Percentiles rank a stretch among this genome's conserved stretches.
These are phyloP conservation scores for Wickerhamiella siamensis DNA, from an alignment of 805 yeast species.

Conservation along the genomic window DNA sequence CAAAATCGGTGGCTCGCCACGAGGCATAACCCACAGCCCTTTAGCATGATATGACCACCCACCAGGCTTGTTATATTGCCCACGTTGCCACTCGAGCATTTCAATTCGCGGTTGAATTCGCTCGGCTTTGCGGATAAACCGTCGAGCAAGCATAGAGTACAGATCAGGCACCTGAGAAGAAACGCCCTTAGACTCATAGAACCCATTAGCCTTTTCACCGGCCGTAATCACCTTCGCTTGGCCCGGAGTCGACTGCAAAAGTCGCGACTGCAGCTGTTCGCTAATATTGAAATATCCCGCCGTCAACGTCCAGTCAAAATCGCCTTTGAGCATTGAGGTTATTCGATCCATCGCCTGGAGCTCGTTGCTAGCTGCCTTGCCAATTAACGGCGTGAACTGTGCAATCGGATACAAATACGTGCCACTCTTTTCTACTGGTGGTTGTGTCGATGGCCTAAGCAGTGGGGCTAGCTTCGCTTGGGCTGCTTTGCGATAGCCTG, in stretches of 20 bases:
- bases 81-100: conserved; percentile 75
- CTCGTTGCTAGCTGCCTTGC: conserved; percentile 65
- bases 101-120: conserved; percentile 34
- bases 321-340: conserved; percentile 24
- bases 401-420: conserved; percentile 82
- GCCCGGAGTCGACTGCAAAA: conserved; percentile 36
- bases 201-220: conserved; percentile 86
- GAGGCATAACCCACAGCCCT: conserved; percentile 61
- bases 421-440: conserved; percentile 18
- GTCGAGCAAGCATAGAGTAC: conserved; percentile 58
- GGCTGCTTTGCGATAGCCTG: conserved; percentile 24
- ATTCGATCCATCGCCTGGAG: conserved; percentile 40
- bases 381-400: conserved; percentile 73
- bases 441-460: conserved; percentile 29
- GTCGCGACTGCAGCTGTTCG: conserved; percentile 47
- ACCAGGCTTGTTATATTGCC: conserved; percentile 58
- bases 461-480: conserved; percentile 44
- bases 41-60: conserved; percentile 99
- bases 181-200: conserved; percentile 70
- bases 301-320: conserved; percentile 69
- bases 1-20: conserved; percentile 37
- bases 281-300: conserved; percentile 94
- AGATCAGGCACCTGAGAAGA: conserved; percentile 77
- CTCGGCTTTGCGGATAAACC: conserved; percentile 44
- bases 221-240: conserved; percentile 72